Conservation (phyloP, 129 eudicot genomes). For the Ambrosia trifida region DNA sequence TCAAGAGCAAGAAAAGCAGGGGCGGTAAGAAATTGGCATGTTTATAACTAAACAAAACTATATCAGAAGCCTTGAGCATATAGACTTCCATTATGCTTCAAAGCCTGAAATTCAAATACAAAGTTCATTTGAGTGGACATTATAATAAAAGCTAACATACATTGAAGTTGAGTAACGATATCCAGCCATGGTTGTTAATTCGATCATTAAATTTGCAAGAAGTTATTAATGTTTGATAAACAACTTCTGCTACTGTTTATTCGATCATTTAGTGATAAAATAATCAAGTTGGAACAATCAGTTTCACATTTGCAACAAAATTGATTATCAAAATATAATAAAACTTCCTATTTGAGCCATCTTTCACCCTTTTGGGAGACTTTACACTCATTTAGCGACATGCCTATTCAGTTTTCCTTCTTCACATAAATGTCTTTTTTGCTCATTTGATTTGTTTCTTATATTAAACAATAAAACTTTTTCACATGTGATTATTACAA, state of each 20-base stretch:
- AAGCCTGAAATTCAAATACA: constrained; percentile 49
- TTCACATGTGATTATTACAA: background rate
- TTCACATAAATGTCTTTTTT: background rate
- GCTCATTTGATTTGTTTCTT: background rate
- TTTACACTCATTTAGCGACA: background rate
- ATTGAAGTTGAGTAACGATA: background rate
- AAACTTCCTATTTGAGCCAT: background rate
- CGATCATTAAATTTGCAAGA: background rate
- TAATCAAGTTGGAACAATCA: too few species aligned
- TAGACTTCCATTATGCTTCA: constrained; percentile 86
- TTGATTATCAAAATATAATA: background rate
- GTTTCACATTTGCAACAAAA: background rate
- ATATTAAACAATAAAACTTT: background rate
- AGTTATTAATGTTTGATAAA: too few species aligned
- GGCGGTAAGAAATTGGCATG: too few species aligned
- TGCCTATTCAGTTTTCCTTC: background rate
- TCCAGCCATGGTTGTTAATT: too few species aligned
- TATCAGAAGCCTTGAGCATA: constrained; percentile 73
- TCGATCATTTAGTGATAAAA: too few species aligned
- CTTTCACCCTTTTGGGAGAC: background rate
- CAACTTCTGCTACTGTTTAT: too few species aligned
- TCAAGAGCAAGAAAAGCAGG: too few species aligned
- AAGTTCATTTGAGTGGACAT: background rate
- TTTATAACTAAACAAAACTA: too few species aligned
- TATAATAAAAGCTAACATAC: background rate